A percentile compares a stretch with the other conserved stretches of the same genome.
phyloP scores from a whole-genome alignment of 1,284 basidiomycete species.

The Marasmius fiardii region DNA sequence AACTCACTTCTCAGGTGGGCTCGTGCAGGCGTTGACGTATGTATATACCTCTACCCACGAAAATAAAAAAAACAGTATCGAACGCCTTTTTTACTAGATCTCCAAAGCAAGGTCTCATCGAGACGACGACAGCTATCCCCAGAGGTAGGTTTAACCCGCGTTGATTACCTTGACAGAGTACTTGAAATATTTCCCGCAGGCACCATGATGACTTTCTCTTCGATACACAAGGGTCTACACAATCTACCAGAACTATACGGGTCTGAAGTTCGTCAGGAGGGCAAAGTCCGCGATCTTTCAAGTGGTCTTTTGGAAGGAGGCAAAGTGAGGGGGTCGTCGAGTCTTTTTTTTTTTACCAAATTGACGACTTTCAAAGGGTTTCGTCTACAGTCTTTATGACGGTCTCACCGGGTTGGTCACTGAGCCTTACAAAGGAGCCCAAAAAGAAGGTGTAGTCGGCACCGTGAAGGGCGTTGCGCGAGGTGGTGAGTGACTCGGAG shows the following conservation, averaged over 20 bases:
- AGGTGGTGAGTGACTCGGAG: constrained; percentile 33
- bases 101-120: constrained; percentile 40
- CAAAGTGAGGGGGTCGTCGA: constrained; percentile 24
- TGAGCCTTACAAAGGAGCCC: constrained; percentile 44
- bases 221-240: constrained; percentile 43
- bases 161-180: background rate
- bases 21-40: constrained; percentile 44
- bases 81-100: constrained; percentile 18
- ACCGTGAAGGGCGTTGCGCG: constrained; percentile 46
- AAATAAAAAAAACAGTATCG: background rate
- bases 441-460: constrained; percentile 46
- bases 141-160: constrained; percentile 22
- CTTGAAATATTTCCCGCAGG: constrained; percentile 23
- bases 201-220: constrained; percentile 37
- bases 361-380: constrained; percentile 18
- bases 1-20: constrained; percentile 41
- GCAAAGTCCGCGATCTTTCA: constrained; percentile 37
- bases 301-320: constrained; percentile 46
- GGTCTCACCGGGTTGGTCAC: constrained; percentile 52
- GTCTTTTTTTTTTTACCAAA: background rate
- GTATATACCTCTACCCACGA: constrained; percentile 11
- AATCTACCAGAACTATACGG: constrained; percentile 44
- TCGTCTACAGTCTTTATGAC: constrained; percentile 44
- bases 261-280: constrained; percentile 34
- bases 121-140: constrained; percentile 41